Evolutionary conservation across 169 alveolate genomes (phyloP), one percentile per base, ranked within the genome.

Genomic region (Plasmodium gaboni): DNA sequence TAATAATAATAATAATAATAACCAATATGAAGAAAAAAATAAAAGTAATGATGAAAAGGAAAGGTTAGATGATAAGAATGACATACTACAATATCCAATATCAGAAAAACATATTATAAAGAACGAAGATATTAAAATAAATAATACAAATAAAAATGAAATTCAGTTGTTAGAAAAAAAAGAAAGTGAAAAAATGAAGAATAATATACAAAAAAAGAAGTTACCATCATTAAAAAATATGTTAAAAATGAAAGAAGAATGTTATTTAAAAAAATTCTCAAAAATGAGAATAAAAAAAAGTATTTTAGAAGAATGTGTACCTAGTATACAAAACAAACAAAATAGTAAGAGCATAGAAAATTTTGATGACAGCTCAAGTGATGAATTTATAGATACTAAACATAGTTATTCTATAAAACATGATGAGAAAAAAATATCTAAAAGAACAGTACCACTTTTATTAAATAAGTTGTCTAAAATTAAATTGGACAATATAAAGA

Each of bases 401-500:
- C 1, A 60, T 60, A 13, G 44, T 19, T 2, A 24, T 60, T 10
- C n/a, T 60, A 19, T 60, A 32, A 32, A 32, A 32, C 7, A 32
- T 19, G n/a, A 15, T 7, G 26, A 60, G n/a, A 6, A 7, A 57
- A 17, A 8, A 7, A 50, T 17, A 5, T 48, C 24, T 22, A 70
- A 44, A 70, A 70, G 26, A 10, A 19, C 28, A 13, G 24, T 2
- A 8, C n/a, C 64, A 17, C 55, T 55, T 32, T 19, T 42, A 48
- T 17, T 74, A 61, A 61, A 60, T 9, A 63, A 9, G 17, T 44
- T 78, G 32, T 22, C 51, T 24, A 78, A 78, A 64, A 64, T 65
- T 13, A 78, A 74, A 63, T 73, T 64, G 19, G 38, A 65, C 50
- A 63, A 44, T 44, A 22, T 9, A 69, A 78, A 78, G 48, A 78